Percentiles rank a stretch among this genome's conserved stretches.
These are phyloP conservation scores for Stipa capillata DNA, from an alignment of 176 grass and related monocot species.

Conservation along the genomic window DNA sequence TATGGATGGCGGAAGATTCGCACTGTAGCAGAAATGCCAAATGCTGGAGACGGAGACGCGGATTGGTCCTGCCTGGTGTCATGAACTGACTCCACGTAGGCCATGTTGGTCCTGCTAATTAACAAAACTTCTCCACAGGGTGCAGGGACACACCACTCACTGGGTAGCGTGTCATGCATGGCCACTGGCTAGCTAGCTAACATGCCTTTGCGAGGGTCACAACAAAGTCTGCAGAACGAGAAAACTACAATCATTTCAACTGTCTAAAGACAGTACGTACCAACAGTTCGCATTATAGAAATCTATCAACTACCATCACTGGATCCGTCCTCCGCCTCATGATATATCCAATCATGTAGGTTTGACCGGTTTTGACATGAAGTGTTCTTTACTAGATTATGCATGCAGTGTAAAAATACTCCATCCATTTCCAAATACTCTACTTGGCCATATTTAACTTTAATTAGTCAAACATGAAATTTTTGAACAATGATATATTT, in stretches of 20 bases:
- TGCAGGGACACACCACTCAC: not conserved
- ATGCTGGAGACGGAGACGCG: not conserved
- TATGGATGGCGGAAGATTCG: no score
- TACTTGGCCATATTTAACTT: no score
- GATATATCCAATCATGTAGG: constrained; percentile 29
- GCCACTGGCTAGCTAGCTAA: not conserved
- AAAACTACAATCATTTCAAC: constrained; percentile 6
- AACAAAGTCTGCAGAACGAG: not conserved
- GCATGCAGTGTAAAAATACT: not conserved
- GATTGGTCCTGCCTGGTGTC: constrained; percentile 2
- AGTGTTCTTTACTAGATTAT: not conserved
- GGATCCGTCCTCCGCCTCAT: constrained; percentile 35
- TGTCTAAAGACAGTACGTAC: no score
- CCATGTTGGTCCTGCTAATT: constrained; percentile 7
- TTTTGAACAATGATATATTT: no score
- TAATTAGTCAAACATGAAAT: no score
- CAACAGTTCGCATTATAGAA: constrained; percentile 32
- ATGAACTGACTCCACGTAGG: constrained; percentile 11
- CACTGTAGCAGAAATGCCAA: no score
- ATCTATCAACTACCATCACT: constrained; percentile 35
- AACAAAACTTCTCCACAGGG: not conserved
- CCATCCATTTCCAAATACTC: no score
- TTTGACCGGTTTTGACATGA: constrained; percentile 8
- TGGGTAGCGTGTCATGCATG: not conserved
- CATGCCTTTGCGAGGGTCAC: not conserved